Conservation (phyloP, 2,329 filamentous ascomycete genomes). For the Fusarium mexicanum region DNA sequence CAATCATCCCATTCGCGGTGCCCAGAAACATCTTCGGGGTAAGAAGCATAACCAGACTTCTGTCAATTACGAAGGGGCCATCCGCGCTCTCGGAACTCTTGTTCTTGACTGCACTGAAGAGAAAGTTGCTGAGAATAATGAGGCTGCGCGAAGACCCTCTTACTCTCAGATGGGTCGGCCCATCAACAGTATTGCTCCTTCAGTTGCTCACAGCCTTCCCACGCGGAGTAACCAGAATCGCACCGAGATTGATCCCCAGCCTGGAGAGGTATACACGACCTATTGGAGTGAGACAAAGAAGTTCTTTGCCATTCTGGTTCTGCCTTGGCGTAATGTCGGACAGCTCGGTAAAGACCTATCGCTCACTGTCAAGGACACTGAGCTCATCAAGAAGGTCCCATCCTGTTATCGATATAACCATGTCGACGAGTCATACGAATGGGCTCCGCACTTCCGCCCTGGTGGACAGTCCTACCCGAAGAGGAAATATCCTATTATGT, state of each 20-base stretch:
- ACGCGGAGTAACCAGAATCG: background rate
- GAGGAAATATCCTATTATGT: slow-evolving; percentile 11
- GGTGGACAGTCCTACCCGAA: accelerated
- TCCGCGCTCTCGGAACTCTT: background rate
- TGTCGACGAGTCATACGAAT: background rate
- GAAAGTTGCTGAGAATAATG: background rate
- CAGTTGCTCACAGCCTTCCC: background rate
- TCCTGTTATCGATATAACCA: background rate
- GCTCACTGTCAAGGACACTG: background rate
- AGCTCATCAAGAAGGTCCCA: background rate
- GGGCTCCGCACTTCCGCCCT: background rate
- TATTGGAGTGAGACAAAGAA: background rate
- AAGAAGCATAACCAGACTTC: background rate
- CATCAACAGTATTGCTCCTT: accelerated
- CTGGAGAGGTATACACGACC: background rate
- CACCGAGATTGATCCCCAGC: background rate
- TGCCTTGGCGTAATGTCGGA: background rate
- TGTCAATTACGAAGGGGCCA: background rate
- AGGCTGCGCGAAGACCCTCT: background rate
- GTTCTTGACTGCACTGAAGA: background rate
- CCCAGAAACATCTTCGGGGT: background rate
- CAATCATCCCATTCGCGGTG: background rate
- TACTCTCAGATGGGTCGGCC: background rate
- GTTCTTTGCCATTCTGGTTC: background rate
- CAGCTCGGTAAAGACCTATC: background rate